Percentiles rank a stretch among this genome's conserved stretches.
These are phyloP conservation scores for Picea abies DNA, from an alignment of 83 land plant species.

Conservation along the genomic window DNA sequence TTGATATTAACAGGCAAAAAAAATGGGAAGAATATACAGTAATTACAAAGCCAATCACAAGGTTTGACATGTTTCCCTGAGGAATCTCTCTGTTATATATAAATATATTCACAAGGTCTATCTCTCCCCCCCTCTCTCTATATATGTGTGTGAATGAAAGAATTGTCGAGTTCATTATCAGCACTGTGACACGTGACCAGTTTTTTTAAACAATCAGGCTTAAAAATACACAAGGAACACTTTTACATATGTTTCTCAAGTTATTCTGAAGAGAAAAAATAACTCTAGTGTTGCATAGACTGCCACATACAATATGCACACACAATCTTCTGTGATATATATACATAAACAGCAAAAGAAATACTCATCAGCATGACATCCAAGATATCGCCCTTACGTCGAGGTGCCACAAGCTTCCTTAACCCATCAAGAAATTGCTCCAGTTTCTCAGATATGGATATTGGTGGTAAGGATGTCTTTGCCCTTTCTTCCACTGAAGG, in stretches of 20 bases:
- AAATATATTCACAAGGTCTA: no score
- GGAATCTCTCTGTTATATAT: no score
- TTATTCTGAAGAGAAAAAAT: neutral
- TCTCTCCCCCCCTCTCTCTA: no score
- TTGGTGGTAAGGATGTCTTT: neutral
- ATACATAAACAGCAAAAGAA: constrained; percentile 92
- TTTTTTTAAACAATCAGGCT: neutral
- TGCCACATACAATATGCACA: constrained; percentile 79
- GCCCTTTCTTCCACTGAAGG: neutral
- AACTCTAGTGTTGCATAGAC: constrained; percentile 28
- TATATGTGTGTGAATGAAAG: no score
- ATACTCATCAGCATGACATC: constrained; percentile 89
- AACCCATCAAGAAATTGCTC: constrained; percentile 19
- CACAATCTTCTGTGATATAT: constrained; percentile 91
- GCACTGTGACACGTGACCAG: neutral
- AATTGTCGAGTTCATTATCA: no score
- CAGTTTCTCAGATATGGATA: neutral
- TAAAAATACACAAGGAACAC: neutral
- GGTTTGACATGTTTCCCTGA: neutral
- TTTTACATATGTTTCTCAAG: neutral
- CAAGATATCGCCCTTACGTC: constrained; percentile 86
- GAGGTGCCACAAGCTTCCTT: constrained; percentile 61
- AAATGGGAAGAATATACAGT: neutral
- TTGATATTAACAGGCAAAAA: neutral
- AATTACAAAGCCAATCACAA: neutral